Base-by-base conservation (phyloP, 2,329 filamentous ascomycete genomes). In the Botrytis fabae region DNA sequence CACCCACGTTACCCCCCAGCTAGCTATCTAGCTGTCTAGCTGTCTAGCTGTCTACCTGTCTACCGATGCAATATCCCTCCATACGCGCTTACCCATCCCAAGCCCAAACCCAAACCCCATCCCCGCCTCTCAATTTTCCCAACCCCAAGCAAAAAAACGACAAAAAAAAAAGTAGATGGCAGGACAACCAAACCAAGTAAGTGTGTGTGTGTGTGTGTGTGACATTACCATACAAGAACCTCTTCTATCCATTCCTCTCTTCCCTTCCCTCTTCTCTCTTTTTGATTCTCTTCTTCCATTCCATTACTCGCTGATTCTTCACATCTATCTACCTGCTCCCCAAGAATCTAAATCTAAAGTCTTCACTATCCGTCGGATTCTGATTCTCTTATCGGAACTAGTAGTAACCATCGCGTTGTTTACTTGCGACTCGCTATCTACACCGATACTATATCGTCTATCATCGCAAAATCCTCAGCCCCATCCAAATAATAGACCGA, bases 161-260 rank as follows among this genome's bases (percentile, higher is more conserved):
- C 16, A 28, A 38, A 32, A 22, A 28, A 75, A 75, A 75, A 62
- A n/a, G 62, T 40, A 59, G 71, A 74, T 75, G 74, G 74, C 74
- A 73, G 74, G 74, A 74, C 73, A 74, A 74, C 73, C 28, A 25
- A 61, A 14, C n/a, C 28, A 25, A 32, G 51, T 54, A 28, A n/a
- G 35, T 60, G 48, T 66, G 9, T 10, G 40, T 51, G 25, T 14
- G 48, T 6, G 35, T 38, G 38, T 38, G 38, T 38, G 38, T 44
- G 12, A 35, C 35, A 35, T 38, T 38, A 44, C 12, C 16, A 57
- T 71, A 73, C 70, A 74, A 73, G 65, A 71, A 63, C 54, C 48
- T 66, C 35, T 38, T 38, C 6, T 14, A 18, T 57, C 14, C 51
- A 32, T 18, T 20, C 12, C n/a, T 28, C 40, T n/a, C 42, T 68